These are phyloP conservation scores for Nemania abortiva DNA, from an alignment of 2,329 filamentous ascomycete genomes.

Conservation along the genomic window DNA sequence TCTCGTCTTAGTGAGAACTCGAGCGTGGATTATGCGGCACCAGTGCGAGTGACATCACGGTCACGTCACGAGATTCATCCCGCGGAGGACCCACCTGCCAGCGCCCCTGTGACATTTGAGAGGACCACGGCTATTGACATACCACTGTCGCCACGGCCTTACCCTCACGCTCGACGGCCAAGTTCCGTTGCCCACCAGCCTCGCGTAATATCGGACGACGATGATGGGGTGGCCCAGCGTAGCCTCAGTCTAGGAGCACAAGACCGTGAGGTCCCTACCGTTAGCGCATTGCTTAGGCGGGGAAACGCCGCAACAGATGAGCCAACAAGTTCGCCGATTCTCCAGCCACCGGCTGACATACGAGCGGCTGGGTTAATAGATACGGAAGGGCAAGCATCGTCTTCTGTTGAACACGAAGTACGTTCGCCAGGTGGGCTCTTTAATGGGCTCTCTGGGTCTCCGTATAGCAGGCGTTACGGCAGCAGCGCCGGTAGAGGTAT, in stretches of 20 bases:
- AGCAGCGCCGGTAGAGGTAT: conserved; percentile 51
- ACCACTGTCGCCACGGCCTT: conserved; percentile 74
- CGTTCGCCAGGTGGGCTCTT: conserved; percentile 61
- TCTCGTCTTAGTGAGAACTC: conserved; percentile 94
- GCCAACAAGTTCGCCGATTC: conserved; percentile 49
- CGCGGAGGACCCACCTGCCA: conserved; percentile 54
- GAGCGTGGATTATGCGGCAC: conserved; percentile 73
- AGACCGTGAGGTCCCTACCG: conserved; percentile 72
- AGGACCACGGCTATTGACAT: conserved; percentile 78
- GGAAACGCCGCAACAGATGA: conserved; percentile 54
- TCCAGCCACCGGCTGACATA: conserved; percentile 60
- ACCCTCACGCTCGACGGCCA: conserved; percentile 69
- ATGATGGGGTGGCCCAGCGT: conserved; percentile 72
- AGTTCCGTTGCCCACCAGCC: conserved; percentile 77
- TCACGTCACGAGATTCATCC: conserved; percentile 46
- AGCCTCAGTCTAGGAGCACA: conserved; percentile 76
- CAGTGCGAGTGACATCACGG: conserved; percentile 47
- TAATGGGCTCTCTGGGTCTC: conserved; percentile 56
- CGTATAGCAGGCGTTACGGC: conserved; percentile 62
- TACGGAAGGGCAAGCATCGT: conserved; percentile 57
- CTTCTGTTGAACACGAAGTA: conserved; percentile 57
- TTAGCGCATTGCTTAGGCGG: conserved; percentile 71
- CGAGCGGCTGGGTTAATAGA: conserved; percentile 55
- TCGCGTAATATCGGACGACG: conserved; percentile 66
- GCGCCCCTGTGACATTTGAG: conserved; percentile 56